Conservation (phyloP, 805 yeast species). For the Candida awuae region DNA sequence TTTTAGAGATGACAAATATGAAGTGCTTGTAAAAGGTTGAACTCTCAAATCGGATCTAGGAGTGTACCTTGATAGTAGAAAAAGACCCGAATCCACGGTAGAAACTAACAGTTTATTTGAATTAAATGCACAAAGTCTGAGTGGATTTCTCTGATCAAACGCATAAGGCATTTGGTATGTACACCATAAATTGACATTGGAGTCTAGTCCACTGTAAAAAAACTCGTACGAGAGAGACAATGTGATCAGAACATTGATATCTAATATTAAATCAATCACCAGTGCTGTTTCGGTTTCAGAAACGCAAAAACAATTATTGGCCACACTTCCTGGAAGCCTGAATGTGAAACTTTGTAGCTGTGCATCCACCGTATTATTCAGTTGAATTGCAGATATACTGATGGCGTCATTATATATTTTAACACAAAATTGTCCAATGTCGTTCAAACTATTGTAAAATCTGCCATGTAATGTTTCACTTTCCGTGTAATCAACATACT, state of each 20-base stretch:
- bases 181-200: constrained; percentile 50
- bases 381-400: constrained; percentile 1
- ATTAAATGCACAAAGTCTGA: constrained; percentile 40
- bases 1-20: constrained; percentile 33
- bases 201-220: constrained; percentile 28
- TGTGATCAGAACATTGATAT: constrained; percentile 44
- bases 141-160: constrained; percentile 50
- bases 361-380: background rate
- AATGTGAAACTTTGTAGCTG: constrained; percentile 15
- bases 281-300: constrained; percentile 27
- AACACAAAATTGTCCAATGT: background rate
- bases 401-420: background rate
- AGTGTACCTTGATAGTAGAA: constrained; percentile 39
- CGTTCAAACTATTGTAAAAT: background rate
- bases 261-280: constrained; percentile 48
- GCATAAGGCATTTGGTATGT: constrained; percentile 60
- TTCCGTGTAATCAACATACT: background rate
- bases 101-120: constrained; percentile 43
- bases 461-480: background rate
- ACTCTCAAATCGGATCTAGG: constrained; percentile 17
- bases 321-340: constrained; percentile 31
- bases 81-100: constrained; percentile 69
- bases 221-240: constrained; percentile 35
- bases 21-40: constrained; percentile 44
- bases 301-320: constrained; percentile 32